Conservation (phyloP, 495 filamentous ascomycete genomes). For the Oleoguttula mirabilis region DNA sequence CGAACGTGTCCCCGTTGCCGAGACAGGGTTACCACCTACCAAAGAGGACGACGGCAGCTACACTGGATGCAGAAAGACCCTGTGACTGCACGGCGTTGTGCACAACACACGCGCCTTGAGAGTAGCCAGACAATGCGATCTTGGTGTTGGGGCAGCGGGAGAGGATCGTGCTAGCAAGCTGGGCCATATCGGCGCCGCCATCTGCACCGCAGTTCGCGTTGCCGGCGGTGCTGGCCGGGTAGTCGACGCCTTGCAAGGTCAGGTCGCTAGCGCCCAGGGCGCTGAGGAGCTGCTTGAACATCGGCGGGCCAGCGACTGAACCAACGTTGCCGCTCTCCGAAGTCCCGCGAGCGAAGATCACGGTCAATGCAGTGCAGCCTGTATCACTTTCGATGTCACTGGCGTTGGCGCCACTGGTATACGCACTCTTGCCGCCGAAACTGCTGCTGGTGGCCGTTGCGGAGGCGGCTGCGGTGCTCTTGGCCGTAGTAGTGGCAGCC, state of each 20-base stretch:
- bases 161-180: conserved; percentile 35
- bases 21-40: background rate
- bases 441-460: background rate
- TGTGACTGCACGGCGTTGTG: conserved; percentile 32
- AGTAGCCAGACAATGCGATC: conserved; percentile 47
- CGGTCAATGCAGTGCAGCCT: conserved; percentile 18
- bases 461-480: background rate
- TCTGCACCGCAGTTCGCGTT: background rate
- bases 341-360: conserved; percentile 30
- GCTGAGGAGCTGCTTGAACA: conserved; percentile 18
- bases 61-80: background rate
- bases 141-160: conserved; percentile 44
- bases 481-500: too few relatives aligned
- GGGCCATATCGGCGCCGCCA: conserved; percentile 32
- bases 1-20: background rate
- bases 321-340: conserved; percentile 28
- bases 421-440: background rate
- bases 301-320: conserved; percentile 19
- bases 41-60: too few relatives aligned
- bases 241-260: conserved; percentile 24
- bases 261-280: conserved; percentile 16
- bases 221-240: conserved; percentile 2
- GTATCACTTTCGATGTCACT: background rate
- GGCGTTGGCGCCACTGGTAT: background rate
- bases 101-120: conserved; percentile 41